These are phyloP conservation scores for Gracilariopsis chorda DNA, from an alignment of 23 red algal genomes.

Conservation along the genomic window DNA sequence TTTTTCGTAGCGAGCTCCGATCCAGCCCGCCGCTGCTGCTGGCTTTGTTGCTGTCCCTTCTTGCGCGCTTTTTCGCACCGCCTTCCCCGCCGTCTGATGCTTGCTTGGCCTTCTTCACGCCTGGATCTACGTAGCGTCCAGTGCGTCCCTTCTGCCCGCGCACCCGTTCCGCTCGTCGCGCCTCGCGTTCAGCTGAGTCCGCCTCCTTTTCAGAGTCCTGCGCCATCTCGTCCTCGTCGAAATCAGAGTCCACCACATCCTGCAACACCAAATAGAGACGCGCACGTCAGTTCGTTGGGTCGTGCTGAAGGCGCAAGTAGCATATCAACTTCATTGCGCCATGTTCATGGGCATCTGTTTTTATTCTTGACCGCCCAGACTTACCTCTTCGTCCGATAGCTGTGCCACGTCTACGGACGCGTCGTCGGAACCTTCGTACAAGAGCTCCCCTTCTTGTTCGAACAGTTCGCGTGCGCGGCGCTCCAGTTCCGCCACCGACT, in stretches of 20 bases:
- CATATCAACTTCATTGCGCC: not conserved
- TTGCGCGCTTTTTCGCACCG: not conserved
- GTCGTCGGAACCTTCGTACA: constrained; percentile 21
- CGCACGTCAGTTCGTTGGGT: not conserved
- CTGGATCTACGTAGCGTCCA: not conserved
- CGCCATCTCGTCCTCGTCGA: not conserved
- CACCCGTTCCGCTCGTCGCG: not conserved
- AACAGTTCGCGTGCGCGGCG: constrained; percentile 17
- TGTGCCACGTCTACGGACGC: not conserved
- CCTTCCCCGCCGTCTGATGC: too few relatives aligned
- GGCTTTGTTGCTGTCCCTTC: not conserved
- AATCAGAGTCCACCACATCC: constrained; percentile 52
- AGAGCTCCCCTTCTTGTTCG: not conserved
- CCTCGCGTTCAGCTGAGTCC: constrained; percentile 2
- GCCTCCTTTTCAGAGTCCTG: not conserved
- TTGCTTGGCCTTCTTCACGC: too few relatives aligned
- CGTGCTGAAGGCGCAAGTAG: not conserved
- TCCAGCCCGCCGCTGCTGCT: not conserved
- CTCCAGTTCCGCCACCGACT: constrained; percentile 32
- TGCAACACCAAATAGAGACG: not conserved
- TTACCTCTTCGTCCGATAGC: constrained; percentile 20
- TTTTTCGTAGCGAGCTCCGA: constrained; percentile 26
- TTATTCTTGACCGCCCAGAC: not conserved
- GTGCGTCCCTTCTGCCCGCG: not conserved
- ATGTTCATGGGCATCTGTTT: not conserved